phyloP scores from a whole-genome alignment of 305 asterid species.

The Fraxinus albicans region DNA sequence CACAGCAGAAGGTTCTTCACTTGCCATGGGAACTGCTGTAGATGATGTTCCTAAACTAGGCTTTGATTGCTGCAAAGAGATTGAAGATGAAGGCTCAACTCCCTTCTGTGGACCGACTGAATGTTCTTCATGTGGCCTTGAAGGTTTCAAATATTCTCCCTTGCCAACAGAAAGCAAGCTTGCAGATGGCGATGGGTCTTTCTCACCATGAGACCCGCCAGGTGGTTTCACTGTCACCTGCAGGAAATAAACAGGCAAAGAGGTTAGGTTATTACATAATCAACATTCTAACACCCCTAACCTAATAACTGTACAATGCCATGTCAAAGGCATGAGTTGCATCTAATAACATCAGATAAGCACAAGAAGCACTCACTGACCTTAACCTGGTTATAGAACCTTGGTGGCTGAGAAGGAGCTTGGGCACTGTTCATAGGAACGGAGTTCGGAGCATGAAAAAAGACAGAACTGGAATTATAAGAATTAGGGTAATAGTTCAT shows the following conservation, averaged over 20 bases:
- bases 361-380: conserved; percentile 14
- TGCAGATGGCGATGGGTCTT: conserved; percentile 39
- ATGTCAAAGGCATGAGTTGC: not conserved
- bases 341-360: conserved; percentile 10
- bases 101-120: conserved; percentile 38
- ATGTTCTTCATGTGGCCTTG: conserved; percentile 39
- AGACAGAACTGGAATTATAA: conserved; percentile 46
- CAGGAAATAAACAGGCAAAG: conserved; percentile 18
- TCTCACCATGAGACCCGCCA: conserved; percentile 44
- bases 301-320: not conserved
- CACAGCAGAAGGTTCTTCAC: conserved; percentile 19
- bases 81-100: conserved; percentile 34
- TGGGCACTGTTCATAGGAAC: conserved; percentile 47
- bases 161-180: conserved; percentile 47
- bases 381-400: conserved; percentile 63
- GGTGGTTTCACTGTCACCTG: conserved; percentile 81
- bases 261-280: conserved; percentile 6
- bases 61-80: conserved; percentile 40
- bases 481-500: conserved; percentile 50
- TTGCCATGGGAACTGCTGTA: conserved; percentile 32
- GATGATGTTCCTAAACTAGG: conserved; percentile 43
- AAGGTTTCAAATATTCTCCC: conserved; percentile 32
- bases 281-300: conserved; percentile 10
- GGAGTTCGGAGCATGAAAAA: conserved; percentile 47
- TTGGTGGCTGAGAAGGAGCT: conserved; percentile 52